Evolutionary conservation across 2,329 filamentous ascomycete species (phyloP), one percentile per base, ranked within the genome.

Genomic region (Pestalotiopsis fici): DNA sequence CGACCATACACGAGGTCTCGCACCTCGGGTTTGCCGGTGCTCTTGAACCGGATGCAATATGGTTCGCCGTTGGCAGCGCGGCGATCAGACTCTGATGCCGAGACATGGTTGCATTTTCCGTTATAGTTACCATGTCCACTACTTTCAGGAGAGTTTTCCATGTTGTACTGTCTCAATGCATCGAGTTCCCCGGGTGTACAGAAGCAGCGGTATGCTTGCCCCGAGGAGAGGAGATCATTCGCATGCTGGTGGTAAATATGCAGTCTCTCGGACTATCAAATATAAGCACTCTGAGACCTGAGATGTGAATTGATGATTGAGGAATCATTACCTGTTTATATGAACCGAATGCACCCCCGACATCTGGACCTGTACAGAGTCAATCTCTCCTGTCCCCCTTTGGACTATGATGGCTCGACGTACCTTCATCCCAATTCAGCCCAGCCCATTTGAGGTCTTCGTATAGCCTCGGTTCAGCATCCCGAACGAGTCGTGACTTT

Each of bases 151-250:
- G 82, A 83, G 21, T 78, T 78, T 31, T 87, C 83, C 72, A 90
- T 89, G 68, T 88, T 87, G 69, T 88, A 84, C 71, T 86, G 84
- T 66, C 90, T 92, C 70, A 93, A 87, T 7, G 83, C 81, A 67
- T 93, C 87, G 3, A 97, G 85, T 35, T 92, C 88, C 67, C 93
- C 87, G 0, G 90, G 79, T 0, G 89, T 89, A 80, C 96, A 99
- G 83, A 99, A 99, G 79, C 96, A 99, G 69, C 95, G 90, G 78
- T 98, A 99, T 6, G 94, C 96, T 68, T 91, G 87, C 11, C 90
- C 93, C 7, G 86, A 84, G 4, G 89, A 80, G 3, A 99, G 78
- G 13, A 99, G 84, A 13, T 87, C 81, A 55, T 92, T 78, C 6
- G 91, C 90, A 76, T 97, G 89, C 66, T 89, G 78, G 70, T 86